Base-by-base conservation (phyloP, 768 basidiomycete species). In the Trametes cinnabarina region DNA sequence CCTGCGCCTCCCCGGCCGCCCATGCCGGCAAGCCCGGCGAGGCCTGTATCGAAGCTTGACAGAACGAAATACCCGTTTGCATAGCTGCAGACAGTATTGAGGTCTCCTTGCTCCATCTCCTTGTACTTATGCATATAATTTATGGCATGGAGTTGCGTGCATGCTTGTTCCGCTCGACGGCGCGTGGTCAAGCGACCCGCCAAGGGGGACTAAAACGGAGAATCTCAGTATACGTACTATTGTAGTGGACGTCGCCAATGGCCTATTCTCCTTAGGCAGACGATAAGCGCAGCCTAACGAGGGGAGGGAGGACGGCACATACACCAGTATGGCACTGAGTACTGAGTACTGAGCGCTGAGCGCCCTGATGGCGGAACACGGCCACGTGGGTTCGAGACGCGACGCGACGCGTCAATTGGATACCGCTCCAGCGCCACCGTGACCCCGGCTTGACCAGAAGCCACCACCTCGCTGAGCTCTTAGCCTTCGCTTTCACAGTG, bases 11-110 rank as follows among this genome's bases (percentile, higher is more conserved):
- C 64, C 15, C 58, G 53, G 47, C 66, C 63, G 49, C 58, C 61
- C 32, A 42, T 65, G 20, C 61, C 66, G 8, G 50, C 62, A 12
- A 48, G 60, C 22, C 61, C 65, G 10, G 60, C 61, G 40, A 53
- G 55, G 50, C 42, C 61, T 32, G 61, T 69, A 9, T 71, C 67
- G 32, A 71, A 65, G 53, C 60, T 69, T 1, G 66, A 72, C 51
- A 64, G 67, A 34, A 68, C 71, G 42, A 72, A 66, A 54, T 68
- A 66, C 62, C 70, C 71, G 15, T 72, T 69, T 47, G 58, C 65
- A 23, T 68, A 58, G n/a, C n/a, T n/a, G n/a, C n/a, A n/a, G n/a
- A n/a, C n/a, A n/a, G n/a, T n/a, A n/a, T n/a, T n/a, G n/a, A n/a
- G n/a, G n/a, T n/a, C n/a, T n/a, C n/a, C n/a, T n/a, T n/a, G n/a